Evolutionary conservation across 305 asterid species (phyloP), one percentile per base, ranked within the genome.

Genomic region (Coffea humblotiana): DNA sequence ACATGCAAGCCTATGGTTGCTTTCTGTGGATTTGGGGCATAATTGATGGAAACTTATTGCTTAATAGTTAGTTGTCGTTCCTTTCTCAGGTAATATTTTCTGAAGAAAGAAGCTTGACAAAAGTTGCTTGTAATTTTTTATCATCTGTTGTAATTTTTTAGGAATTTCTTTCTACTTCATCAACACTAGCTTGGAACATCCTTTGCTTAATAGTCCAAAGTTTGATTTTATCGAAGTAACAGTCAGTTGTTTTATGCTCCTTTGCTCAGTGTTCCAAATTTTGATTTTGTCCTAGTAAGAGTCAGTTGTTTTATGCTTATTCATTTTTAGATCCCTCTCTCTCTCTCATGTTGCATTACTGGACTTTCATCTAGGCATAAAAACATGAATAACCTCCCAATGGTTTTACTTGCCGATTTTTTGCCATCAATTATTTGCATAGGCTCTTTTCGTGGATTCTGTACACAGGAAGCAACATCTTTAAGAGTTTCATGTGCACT

Each of bases 21-120:
- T 72, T 48, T 72, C 76, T 48, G 40, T n/a, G 52, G 61, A 60
- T 54, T 48, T 15, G 19, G 15, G 58, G 47, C 73, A 71, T 74
- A 35, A 23, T 8, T 74, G 29, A 58, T 74, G 19, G 27, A 43
- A 54, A 74, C 67, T 21, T 56, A 40, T 56, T 35, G 49, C 47
- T 74, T 13, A 32, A 11, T 74, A 61, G 6, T 23, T n/a, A 9
- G 67, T 32, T 23, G 67, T 23, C 67, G 4, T 35, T n/a, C 45
- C 23, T 51, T 35, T 19, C 35, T 45, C 27, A 19, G 11, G 45
- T 58, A 74, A 6, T 9, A 54, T 11, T 47, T 72, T 72, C 15
- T 27, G 25, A 72, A 49, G 18, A 48, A 45, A 48, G 40, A 23
- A 23, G 32, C 35, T 19, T 29, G 19, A 74, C 21, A 74, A 27